Conservation (phyloP, 2,329 filamentous ascomycete species). For the Trichoderma koningii region DNA sequence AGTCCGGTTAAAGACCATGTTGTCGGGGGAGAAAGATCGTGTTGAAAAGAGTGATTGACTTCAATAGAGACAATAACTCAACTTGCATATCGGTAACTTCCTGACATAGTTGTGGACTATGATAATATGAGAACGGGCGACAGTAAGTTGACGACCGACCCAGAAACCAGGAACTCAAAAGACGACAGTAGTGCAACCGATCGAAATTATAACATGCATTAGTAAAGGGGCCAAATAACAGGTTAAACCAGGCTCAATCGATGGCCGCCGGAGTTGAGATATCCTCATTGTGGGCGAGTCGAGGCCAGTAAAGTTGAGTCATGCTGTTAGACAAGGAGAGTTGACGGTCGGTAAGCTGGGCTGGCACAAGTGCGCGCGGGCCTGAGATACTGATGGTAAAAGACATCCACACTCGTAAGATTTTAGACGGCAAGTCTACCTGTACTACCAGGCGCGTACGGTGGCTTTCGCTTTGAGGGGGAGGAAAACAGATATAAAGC, state of each 20-base stretch:
- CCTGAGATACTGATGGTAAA: slow-evolving; percentile 9
- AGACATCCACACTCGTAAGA: slow-evolving; percentile 12
- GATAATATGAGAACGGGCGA: not conserved
- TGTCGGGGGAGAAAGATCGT: too few species aligned
- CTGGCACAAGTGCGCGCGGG: slow-evolving; percentile 12
- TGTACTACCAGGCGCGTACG: not conserved
- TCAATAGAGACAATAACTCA: too few species aligned
- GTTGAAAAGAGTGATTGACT: too few species aligned
- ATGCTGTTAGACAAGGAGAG: not conserved
- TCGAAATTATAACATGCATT: too few species aligned
- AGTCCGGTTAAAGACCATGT: too few species aligned
- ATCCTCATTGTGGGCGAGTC: not conserved
- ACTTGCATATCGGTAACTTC: too few species aligned
- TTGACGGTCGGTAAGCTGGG: slow-evolving; percentile 11
- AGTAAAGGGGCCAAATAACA: not conserved
- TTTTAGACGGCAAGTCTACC: slow-evolving; percentile 9
- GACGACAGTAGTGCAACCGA: not conserved
- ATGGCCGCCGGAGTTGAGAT: not conserved
- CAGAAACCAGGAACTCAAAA: not conserved
- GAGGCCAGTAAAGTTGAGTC: slow-evolving; percentile 1
- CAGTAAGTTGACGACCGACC: not conserved
- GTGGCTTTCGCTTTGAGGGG: not conserved
- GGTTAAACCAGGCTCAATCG: not conserved
- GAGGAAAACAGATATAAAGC: slow-evolving; percentile 14
- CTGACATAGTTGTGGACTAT: too few species aligned